Evolutionary conservation across 2,329 filamentous ascomycete genomes (phyloP), one percentile per base, ranked within the genome.

Genomic region (Penicillium sp.): DNA sequence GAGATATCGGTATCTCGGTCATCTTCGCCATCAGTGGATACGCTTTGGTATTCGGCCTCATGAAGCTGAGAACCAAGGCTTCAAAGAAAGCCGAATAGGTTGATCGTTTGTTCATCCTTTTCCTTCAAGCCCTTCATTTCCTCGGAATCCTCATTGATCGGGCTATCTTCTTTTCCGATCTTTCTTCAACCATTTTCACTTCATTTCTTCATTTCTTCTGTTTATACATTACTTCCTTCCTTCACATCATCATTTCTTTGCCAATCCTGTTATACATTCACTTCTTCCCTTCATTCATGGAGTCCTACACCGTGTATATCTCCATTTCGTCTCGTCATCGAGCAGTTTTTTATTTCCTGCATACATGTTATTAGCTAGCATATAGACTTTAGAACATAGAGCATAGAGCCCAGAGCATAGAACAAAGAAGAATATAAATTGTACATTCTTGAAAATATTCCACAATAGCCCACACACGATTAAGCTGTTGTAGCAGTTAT

Each of bases 1-100:
- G 88, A 49, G 80, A 90, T 70, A 83, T 84, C 0, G 87, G 68
- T 0, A 85, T 89, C 48, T 79, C 82, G 3, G 82, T 81, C 1
- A 73, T 84, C 6, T 87, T 87, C 62, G 81, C 77, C 1, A 58
- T 84, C 39, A 81, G 78, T 55, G 82, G 79, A 1, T 88, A 88
- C 59, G 75, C 70, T 2, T 53, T 81, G 57, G 80, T 82, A 2
- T 82, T 76, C 61, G 49, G 66, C 29, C 62, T 75, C 63, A 75
- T 75, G 73, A 75, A 73, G 61, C 47, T 75, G 53, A 62, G 73
- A 53, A 75, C 73, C 2, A 75, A 75, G 66, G 66, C 68, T 25
- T 68, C 64, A 2, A 75, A 75, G 67, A 75, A 71, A 60, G 73
- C 73, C 0, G 70, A 73, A 35, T 69, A 67, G 21, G 19, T 21